Base-by-base conservation (phyloP, 805 yeast species). In the Wickerhamomyces mucosus region DNA sequence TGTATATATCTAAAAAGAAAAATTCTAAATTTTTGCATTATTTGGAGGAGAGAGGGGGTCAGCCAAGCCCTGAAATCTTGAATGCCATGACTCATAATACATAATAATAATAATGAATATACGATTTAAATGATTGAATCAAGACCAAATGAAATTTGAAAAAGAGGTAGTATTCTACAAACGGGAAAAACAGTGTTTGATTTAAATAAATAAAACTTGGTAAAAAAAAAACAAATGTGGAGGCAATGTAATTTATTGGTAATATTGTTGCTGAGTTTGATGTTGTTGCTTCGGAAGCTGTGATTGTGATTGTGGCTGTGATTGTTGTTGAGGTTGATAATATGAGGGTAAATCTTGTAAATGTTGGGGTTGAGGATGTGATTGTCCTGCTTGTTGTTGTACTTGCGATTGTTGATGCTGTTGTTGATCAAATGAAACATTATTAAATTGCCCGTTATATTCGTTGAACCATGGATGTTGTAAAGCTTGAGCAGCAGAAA, bases 401-500 rank as follows among this genome's bases (percentile, higher is more conserved):
- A 27, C 26, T 18, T 25, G 26, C 5, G 26, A 27, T 14, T 22
- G 28, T 26, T 35, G 34, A 15, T 24, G 28, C 5, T 31, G 31
- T 18, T 23, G 37, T 15, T 28, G 17, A n/a, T n/a, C n/a, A n/a
- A n/a, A n/a, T 18, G 16, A 28, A 16, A 29, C 32, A 8, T 21
- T 14, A 7, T 19, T 29, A 25, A 30, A 35, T 24, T 42, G 43
- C 12, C 55, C 58, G 35, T 74, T 65, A 37, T 71, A 77, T 45
- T 84, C 94, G 34, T 75, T 78, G 52, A 84, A 83, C 94, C 94
- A 92, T 5, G 96, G 94, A 57, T 89, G 97, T 43, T 72, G 59
- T 36, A 88, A 67, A 4, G 97, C 96, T 42, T 95, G 72, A 54
- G 85, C 85, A 34, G 98, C 98, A 46, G 94, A 79, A 45, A 92